Evolutionary conservation across 1,139 yeast species (phyloP), one percentile per base, ranked within the genome.

Genomic region (Arxiozyma heterogenica): DNA sequence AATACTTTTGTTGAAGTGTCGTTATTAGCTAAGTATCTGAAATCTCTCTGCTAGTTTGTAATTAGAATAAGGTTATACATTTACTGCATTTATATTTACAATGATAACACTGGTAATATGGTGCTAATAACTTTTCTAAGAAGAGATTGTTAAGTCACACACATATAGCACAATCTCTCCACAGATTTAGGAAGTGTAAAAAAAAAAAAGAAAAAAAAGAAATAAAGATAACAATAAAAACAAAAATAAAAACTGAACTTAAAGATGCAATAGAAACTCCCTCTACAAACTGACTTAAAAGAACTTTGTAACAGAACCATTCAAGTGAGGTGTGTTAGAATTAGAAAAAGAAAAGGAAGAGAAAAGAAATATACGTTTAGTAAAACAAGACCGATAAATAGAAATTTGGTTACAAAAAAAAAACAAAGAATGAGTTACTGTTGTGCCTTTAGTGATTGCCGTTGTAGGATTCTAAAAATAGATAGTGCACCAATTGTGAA

Each of bases 381-480:
- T 17, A 23, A 2, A 18, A 18, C 20, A 18, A 25, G n/a, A 6
- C 34, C n/a, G 17, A n/a, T n/a, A 17, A 9, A 27, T 15, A 4
- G 25, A 45, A 9, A 7, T 11, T 23, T 18, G 17, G 15, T 9
- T 15, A 23, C 18, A 22, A 17, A n/a, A 25, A 21, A n/a, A 9
- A 27, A 6, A 23, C 25, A 23, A 23, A 23, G 25, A 20, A 44
- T 49, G 51, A 42, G 47, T 56, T 30, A 46, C 39, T 46, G 41
- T 34, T 67, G 71, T 55, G 56, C 62, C 0, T 66, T 65, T 49
- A 53, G 55, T 9, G 58, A 56, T n/a, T 67, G 70, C 54, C 41
- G 54, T 1, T 55, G 65, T 43, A 43, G 53, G 8, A 55, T 65
- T 11, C 63, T 63, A 18, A 53, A 51, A 1, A 27, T 61, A 12